Evolutionary conservation across 441 rosid genomes (phyloP), one percentile per base, ranked within the genome.

Genomic region (Melastoma candidum): DNA sequence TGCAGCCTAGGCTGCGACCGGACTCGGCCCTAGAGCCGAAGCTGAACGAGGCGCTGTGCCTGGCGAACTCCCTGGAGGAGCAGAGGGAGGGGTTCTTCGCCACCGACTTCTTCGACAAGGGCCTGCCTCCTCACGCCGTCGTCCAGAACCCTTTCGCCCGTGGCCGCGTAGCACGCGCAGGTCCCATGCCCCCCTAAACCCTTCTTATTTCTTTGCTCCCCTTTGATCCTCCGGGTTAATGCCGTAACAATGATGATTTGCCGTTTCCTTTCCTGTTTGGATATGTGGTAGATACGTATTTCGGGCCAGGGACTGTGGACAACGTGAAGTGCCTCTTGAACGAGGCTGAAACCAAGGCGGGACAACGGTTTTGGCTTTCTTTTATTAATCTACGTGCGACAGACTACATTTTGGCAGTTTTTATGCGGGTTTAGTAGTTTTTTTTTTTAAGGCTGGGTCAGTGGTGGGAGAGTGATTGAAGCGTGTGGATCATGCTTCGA

Each of bases 51-150:
- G 95, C 98, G 56, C 87, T 87, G 39, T 81, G 83, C 60, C 88
- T 87, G 26, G 98, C 95, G 47, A 83, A 87, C 49, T 87, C 98
- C 9, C 85, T 92, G 12, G 96, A 92, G 64, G 98, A 92, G 51
- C 98, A 85, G 70, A 79, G 98, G 14, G 84, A 80, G 59, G 97
- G 95, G 2, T 74, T 63, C 72, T 90, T 84, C 47, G 65, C 63
- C 22, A 63, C 78, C 48, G 95, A 87, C 64, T 80, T 80, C 66
- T 80, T 72, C 56, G 82, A 80, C 5, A 90, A 87, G 71, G 76
- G 74, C 8, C 55, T 82, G 71, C 94, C 95, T 53, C 84, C 86
- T 59, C 84, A 83, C 58, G 68, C 80, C 12, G 57, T 90, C 49
- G 96, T 90, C 54, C 96, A 85, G 71, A 90, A 90, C 63, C 98